phyloP scores from a whole-genome alignment of 2,329 filamentous ascomycete species.

The Westerdykella ornata region DNA sequence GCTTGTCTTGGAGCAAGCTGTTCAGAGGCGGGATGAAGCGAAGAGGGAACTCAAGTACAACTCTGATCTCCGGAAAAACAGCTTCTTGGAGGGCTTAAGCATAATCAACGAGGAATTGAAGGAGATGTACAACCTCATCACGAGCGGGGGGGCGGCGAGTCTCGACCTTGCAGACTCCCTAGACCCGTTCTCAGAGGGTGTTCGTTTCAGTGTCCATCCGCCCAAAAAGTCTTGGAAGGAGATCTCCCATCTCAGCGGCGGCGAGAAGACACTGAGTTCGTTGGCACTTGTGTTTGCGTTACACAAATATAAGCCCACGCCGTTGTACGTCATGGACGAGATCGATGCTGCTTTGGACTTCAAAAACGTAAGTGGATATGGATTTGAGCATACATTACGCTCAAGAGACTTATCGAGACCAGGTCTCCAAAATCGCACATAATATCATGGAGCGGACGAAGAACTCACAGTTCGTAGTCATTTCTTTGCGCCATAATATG shows the following conservation, averaged over 20 bases:
- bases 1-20: conserved; percentile 73
- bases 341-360: conserved; percentile 98
- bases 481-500: conserved; percentile 98
- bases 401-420: conserved; percentile 4
- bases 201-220: conserved; percentile 96
- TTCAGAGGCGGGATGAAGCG: conserved; percentile 71
- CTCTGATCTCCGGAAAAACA: conserved; percentile 67
- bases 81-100: conserved; percentile 97
- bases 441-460: conserved; percentile 99
- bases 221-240: conserved; percentile 99
- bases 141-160: conserved; percentile 97
- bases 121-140: conserved; percentile 99
- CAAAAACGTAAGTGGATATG: conserved; percentile 69
- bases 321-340: conserved; percentile 98
- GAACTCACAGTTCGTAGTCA: conserved; percentile 98
- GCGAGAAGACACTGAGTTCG: conserved; percentile 92
- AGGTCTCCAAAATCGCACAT: conserved; percentile 95
- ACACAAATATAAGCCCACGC: conserved; percentile 96
- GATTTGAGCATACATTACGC: not conserved
- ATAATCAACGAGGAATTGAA: conserved; percentile 90
- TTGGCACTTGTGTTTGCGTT: conserved; percentile 94
- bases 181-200: conserved; percentile 95
- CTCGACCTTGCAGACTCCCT: conserved; percentile 92
- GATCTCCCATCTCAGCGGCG: conserved; percentile 89
- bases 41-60: conserved; percentile 82